phyloP scores from a whole-genome alignment of 2,329 filamentous ascomycete species.

The Knufia fluminis region DNA sequence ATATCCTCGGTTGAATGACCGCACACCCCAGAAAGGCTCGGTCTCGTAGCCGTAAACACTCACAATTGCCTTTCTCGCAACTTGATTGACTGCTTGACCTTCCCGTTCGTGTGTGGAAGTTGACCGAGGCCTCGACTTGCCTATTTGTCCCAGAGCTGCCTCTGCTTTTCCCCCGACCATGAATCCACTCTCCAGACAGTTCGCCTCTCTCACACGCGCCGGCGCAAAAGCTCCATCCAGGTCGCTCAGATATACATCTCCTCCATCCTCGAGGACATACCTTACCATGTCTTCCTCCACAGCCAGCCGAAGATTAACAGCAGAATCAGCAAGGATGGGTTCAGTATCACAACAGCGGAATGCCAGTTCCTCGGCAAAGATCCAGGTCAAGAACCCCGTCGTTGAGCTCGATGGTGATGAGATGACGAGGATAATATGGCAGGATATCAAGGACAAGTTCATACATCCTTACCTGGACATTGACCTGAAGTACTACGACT shows the following conservation, averaged over 20 bases:
- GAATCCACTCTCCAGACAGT: slow-evolving; percentile 9
- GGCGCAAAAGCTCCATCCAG: neutral
- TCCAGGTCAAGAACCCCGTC: slow-evolving; percentile 98
- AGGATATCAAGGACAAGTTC: slow-evolving; percentile 94
- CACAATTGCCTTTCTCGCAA: neutral
- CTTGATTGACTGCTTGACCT: neutral
- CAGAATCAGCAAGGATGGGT: slow-evolving; percentile 16
- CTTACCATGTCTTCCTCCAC: slow-evolving; percentile 11
- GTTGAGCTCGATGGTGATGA: slow-evolving; percentile 90
- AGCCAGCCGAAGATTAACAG: slow-evolving; percentile 17
- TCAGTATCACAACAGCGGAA: slow-evolving; percentile 33
- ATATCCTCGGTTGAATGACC: neutral
- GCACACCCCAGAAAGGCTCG: neutral
- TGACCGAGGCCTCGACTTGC: neutral
- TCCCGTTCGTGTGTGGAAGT: neutral
- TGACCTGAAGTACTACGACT: slow-evolving; percentile 96
- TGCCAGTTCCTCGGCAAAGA: slow-evolving; percentile 58
- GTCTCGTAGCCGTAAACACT: neutral
- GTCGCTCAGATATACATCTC: slow-evolving; percentile 12
- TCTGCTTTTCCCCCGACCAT: slow-evolving; percentile 2
- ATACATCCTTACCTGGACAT: slow-evolving; percentile 66
- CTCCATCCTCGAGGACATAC: slow-evolving; percentile 11
- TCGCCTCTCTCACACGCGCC: slow-evolving; percentile 3
- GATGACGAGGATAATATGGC: slow-evolving; percentile 99
- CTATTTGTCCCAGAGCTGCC: neutral